Percentiles rank a stretch among this genome's conserved stretches.
These are phyloP conservation scores for Solanum appendiculatum DNA, from an alignment of 257 asterid genomes.

Conservation along the genomic window DNA sequence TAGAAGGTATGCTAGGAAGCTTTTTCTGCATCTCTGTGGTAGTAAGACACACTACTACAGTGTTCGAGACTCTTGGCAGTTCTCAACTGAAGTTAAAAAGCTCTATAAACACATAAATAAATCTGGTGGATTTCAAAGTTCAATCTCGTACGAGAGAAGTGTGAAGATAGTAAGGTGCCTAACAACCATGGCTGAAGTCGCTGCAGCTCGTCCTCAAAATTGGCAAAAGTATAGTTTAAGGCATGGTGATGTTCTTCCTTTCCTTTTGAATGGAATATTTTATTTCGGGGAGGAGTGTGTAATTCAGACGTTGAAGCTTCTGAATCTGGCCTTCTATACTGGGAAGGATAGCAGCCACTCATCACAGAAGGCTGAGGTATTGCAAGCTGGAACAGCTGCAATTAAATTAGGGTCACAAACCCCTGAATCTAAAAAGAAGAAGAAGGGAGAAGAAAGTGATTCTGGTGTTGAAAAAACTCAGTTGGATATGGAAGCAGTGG, in stretches of 20 bases:
- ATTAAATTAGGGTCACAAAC: slow-evolving; percentile 60
- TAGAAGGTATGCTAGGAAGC: slow-evolving; percentile 93
- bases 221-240: slow-evolving; percentile 96
- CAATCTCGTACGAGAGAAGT: slow-evolving; percentile 85
- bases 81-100: slow-evolving; percentile 81
- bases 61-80: slow-evolving; percentile 94
- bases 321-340: slow-evolving; percentile 80
- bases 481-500: slow-evolving; percentile 87
- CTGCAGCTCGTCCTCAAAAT: slow-evolving; percentile 90
- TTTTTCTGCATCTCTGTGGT: slow-evolving; percentile 93
- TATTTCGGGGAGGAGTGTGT: slow-evolving; percentile 92
- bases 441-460: slow-evolving; percentile 88
- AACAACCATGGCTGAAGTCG: slow-evolving; percentile 84
- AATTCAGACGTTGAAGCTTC: slow-evolving; percentile 70
- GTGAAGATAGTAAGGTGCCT: slow-evolving; percentile 93
- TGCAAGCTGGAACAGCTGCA: slow-evolving; percentile 47
- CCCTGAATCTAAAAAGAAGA: slow-evolving; percentile 75
- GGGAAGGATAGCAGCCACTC: slow-evolving; percentile 70
- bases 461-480: slow-evolving; percentile 64
- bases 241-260: slow-evolving; percentile 74
- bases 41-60: slow-evolving; percentile 98
- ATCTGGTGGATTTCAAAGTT: slow-evolving; percentile 87
- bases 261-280: slow-evolving; percentile 76
- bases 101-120: slow-evolving; percentile 80
- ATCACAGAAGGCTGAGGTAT: slow-evolving; percentile 69